A percentile compares a stretch with the other conserved stretches of the same genome.
phyloP scores from a whole-genome alignment of 495 filamentous ascomycete species.

The Friedmanniomyces simplex region DNA sequence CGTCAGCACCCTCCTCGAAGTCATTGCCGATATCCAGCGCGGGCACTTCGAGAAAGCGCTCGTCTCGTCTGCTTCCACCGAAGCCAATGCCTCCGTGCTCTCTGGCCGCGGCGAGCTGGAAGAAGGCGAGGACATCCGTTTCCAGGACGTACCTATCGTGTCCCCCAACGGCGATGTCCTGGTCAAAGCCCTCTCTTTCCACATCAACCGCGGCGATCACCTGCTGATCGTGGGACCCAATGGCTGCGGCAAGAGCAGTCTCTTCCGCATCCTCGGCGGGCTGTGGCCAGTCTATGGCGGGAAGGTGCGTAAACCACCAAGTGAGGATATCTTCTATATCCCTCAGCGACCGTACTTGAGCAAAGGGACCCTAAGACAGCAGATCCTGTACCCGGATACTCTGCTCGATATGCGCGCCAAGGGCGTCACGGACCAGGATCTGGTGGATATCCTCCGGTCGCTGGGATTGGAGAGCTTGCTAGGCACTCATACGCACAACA shows the following conservation, averaged over 20 bases:
- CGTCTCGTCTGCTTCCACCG: constrained; percentile 73
- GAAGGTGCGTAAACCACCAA: constrained; percentile 76
- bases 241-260: constrained; percentile 88
- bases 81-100: constrained; percentile 68
- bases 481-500: constrained; percentile 53
- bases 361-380: constrained; percentile 78
- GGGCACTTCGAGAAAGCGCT: constrained; percentile 93
- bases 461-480: constrained; percentile 80
- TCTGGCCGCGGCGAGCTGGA: constrained; percentile 64
- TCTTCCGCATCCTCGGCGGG: constrained; percentile 92
- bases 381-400: constrained; percentile 94
- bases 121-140: constrained; percentile 74
- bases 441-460: constrained; percentile 61
- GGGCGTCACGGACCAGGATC: constrained; percentile 71
- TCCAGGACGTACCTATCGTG: constrained; percentile 89
- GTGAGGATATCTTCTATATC: constrained; percentile 93
- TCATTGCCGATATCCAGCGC: constrained; percentile 83
- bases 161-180: constrained; percentile 93
- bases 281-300: constrained; percentile 99
- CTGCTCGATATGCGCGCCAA: constrained; percentile 75
- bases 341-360: constrained; percentile 91
- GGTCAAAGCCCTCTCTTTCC: constrained; percentile 73
- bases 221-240: constrained; percentile 93
- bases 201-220: constrained; percentile 74
- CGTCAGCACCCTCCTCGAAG: constrained; percentile 76